These are phyloP conservation scores for Psilocybe cyanescens DNA, from an alignment of 768 basidiomycete species.

Conservation along the genomic window DNA sequence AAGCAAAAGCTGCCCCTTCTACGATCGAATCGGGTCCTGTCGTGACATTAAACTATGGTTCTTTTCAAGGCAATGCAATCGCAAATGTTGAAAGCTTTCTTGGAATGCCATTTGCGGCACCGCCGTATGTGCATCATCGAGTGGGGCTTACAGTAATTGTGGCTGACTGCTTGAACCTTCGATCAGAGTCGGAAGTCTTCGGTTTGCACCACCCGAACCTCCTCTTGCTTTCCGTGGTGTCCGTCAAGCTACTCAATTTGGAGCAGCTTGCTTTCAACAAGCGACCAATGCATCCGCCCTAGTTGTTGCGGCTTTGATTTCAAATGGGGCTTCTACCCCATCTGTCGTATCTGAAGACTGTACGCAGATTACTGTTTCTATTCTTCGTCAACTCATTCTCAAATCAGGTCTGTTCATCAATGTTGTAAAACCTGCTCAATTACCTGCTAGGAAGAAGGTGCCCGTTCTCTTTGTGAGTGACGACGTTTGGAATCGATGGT, in stretches of 20 bases:
- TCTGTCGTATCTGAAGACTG: slow-evolving; percentile 11
- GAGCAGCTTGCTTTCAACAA: slow-evolving; percentile 16
- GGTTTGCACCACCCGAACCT: slow-evolving; percentile 12
- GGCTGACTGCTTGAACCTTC: background rate
- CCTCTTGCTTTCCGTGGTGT: slow-evolving; percentile 1
- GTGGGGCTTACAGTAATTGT: no score
- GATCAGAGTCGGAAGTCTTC: slow-evolving; percentile 8
- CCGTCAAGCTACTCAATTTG: slow-evolving; percentile 14
- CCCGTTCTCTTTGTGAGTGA: slow-evolving; percentile 19
- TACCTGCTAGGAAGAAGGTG: slow-evolving; percentile 11
- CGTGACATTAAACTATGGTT: slow-evolving; percentile 9
- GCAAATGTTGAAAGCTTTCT: slow-evolving; percentile 9
- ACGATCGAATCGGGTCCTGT: background rate
- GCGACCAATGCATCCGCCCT: background rate
- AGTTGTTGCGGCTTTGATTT: background rate
- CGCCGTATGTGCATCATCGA: slow-evolving; percentile 8
- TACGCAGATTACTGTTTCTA: background rate
- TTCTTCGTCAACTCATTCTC: background rate
- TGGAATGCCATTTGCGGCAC: slow-evolving; percentile 17
- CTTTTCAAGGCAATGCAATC: slow-evolving; percentile 10
- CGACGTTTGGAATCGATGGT: background rate
- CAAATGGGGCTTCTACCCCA: background rate
- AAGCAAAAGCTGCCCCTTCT: slow-evolving; percentile 11
- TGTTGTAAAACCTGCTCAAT: slow-evolving; percentile 13
- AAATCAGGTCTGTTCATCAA: slow-evolving; percentile 19